These are phyloP conservation scores for Cucurbita maxima DNA, from an alignment of 306 rosid genomes.

Conservation along the genomic window DNA sequence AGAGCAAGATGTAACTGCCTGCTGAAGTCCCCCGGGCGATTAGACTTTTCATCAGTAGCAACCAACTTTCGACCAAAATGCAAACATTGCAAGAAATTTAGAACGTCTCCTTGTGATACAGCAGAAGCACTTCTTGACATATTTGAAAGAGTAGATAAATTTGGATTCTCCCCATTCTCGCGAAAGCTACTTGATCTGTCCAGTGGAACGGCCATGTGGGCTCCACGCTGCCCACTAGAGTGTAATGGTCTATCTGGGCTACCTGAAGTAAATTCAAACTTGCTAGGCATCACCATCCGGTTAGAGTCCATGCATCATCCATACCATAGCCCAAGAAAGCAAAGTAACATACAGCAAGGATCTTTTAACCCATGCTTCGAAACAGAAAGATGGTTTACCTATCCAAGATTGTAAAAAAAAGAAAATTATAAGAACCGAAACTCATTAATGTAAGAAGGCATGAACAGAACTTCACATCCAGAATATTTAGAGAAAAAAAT, in stretches of 20 bases:
- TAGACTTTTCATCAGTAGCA: slow-evolving; percentile 61
- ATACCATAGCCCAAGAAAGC: slow-evolving; percentile 35
- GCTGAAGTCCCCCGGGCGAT: slow-evolving; percentile 57
- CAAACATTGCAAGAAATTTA: slow-evolving; percentile 41
- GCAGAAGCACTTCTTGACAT: slow-evolving; percentile 69
- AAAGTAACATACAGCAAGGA: slow-evolving; percentile 56
- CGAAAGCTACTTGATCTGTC: slow-evolving; percentile 91
- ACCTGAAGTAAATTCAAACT: slow-evolving; percentile 75
- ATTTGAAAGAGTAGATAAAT: slow-evolving; percentile 68
- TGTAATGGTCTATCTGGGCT: slow-evolving; percentile 84
- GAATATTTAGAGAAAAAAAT: neutral
- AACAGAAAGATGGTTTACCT: slow-evolving; percentile 28
- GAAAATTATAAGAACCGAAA: neutral
- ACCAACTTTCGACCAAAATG: slow-evolving; percentile 61
- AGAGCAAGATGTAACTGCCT: slow-evolving; percentile 46
- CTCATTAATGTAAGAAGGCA: neutral
- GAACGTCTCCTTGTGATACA: slow-evolving; percentile 53
- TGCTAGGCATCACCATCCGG: slow-evolving; percentile 84
- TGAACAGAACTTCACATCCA: neutral
- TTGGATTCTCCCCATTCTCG: slow-evolving; percentile 70
- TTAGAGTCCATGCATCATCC: slow-evolving; percentile 43
- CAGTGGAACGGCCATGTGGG: slow-evolving; percentile 68
- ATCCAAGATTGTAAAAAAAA: slow-evolving; percentile 14
- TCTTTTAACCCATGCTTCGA: slow-evolving; percentile 20
- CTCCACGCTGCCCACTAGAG: slow-evolving; percentile 82